These are phyloP conservation scores for Elsinoe arachidis DNA, from an alignment of 2,329 filamentous ascomycete species.

Conservation along the genomic window DNA sequence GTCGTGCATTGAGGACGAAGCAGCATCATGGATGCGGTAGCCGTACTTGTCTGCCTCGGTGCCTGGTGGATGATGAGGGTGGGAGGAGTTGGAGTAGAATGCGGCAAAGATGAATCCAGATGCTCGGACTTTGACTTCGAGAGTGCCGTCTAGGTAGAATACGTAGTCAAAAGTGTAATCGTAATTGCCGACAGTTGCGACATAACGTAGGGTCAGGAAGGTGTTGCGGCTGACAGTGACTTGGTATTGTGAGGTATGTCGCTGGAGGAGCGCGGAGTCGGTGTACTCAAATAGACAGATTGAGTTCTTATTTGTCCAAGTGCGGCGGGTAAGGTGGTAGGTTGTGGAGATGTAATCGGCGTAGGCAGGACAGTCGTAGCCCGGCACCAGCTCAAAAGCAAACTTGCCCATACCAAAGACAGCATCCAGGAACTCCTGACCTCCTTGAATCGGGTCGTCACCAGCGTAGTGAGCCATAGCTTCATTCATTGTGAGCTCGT, in stretches of 20 bases:
- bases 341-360: slow-evolving; percentile 43
- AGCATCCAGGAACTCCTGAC: slow-evolving; percentile 24
- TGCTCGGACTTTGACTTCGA: slow-evolving; percentile 44
- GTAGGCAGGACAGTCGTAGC: slow-evolving; percentile 47
- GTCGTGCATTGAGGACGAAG: slow-evolving; percentile 32
- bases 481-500: slow-evolving; percentile 46
- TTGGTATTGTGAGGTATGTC: slow-evolving; percentile 38
- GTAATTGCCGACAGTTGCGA: slow-evolving; percentile 48
- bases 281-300: slow-evolving; percentile 51
- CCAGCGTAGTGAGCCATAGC: slow-evolving; percentile 46
- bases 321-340: slow-evolving; percentile 35
- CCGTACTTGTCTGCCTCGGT: slow-evolving; percentile 28
- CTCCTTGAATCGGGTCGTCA: slow-evolving; percentile 39
- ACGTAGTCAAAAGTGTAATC: slow-evolving; percentile 45
- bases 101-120: slow-evolving; percentile 48
- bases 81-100: slow-evolving; percentile 35
- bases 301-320: slow-evolving; percentile 38
- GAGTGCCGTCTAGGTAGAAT: slow-evolving; percentile 46
- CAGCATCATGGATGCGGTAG: slow-evolving; percentile 31
- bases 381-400: slow-evolving; percentile 39
- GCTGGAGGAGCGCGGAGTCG: slow-evolving; percentile 41
- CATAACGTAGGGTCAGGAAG: slow-evolving; percentile 37
- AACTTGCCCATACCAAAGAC: slow-evolving; percentile 38
- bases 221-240: slow-evolving; percentile 40
- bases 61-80: slow-evolving; percentile 24